These are phyloP conservation scores for Curvularia eragrostidis DNA, from an alignment of 2,329 filamentous ascomycete species.

Conservation along the genomic window DNA sequence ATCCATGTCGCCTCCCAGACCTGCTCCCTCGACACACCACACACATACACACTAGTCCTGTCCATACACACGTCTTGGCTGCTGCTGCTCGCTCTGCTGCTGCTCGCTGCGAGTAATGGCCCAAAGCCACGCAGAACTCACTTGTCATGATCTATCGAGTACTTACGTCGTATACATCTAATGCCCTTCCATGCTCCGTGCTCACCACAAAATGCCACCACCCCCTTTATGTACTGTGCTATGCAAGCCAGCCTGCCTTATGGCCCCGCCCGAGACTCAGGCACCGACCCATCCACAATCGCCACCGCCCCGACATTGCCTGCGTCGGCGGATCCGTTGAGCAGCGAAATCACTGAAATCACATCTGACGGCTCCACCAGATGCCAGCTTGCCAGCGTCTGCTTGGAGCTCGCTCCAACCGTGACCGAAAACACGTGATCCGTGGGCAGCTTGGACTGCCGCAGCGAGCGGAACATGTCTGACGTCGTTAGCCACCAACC, in stretches of 20 bases:
- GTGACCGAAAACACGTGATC: slow-evolving; percentile 87
- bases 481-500: slow-evolving; percentile 19
- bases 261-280: slow-evolving; percentile 38
- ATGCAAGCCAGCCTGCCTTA: neutral
- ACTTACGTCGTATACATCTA: slow-evolving; percentile 10
- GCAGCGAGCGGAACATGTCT: slow-evolving; percentile 85
- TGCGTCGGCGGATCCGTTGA: slow-evolving; percentile 59
- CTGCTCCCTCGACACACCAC: neutral
- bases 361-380: slow-evolving; percentile 88
- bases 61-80: neutral
- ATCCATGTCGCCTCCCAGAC: neutral
- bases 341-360: slow-evolving; percentile 67
- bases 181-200: slow-evolving; percentile 21
- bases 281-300: slow-evolving; percentile 49
- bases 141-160: neutral
- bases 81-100: neutral
- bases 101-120: slow-evolving; percentile 6
- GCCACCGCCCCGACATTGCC: slow-evolving; percentile 52
- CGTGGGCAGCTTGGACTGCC: slow-evolving; percentile 61
- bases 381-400: slow-evolving; percentile 89
- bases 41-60: no score
- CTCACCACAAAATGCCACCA: slow-evolving; percentile 29
- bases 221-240: slow-evolving; percentile 8
- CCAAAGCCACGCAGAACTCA: slow-evolving; percentile 8
- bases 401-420: slow-evolving; percentile 89